Base-by-base conservation (phyloP, 1,284 basidiomycete genomes). In the Austroboletus olivaceoglutinosus region DNA sequence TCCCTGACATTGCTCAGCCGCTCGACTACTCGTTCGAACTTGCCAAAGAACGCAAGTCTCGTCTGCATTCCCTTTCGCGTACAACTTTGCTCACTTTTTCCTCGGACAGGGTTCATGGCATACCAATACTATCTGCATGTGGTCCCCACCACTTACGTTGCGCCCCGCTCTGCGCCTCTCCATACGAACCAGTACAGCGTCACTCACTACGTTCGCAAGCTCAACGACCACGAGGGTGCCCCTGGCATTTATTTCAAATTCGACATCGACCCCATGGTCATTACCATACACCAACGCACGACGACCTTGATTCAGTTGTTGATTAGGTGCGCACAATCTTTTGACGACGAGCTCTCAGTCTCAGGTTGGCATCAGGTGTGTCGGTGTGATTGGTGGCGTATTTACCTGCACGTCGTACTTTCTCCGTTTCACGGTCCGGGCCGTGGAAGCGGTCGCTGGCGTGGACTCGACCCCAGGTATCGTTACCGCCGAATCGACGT, bases 221-320 rank as follows among this genome's bases (percentile, higher is more conserved):
- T 97, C 12, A 76, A 86, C 41, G 90, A 93, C 63, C 83, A 89
- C 53, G 71, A 76, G 23, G 91, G 89, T 5, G 87, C 92, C 0
- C 96, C 96, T 0, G 93, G 93, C 16, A 94, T 96, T 63, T 96
- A 94, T 76, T 94, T 96, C 85, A 95, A 96, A 69, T 98, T 93
- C 67, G 96, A 99, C 56, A 74, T 98, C 25, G 96, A 99, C 65
- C 93, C 94, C 1, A 80, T 99, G 69, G 78, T 82, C 11, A 78
- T 99, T 58, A 89, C 83, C 0, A 84, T 98, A 44, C 81, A 88
- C 56, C 92, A 98, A 69, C 82, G 93, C 9, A 96, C 93, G 2
- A 93, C 89, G 0, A 76, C 83, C 0, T 71, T 98, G 41, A 66
- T 88, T 2, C 86, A 94, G 57, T 83, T 98, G 57, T 66, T 98